Evolutionary conservation across 768 basidiomycete genomes (phyloP).

Genomic region (Rickenella mellea): DNA sequence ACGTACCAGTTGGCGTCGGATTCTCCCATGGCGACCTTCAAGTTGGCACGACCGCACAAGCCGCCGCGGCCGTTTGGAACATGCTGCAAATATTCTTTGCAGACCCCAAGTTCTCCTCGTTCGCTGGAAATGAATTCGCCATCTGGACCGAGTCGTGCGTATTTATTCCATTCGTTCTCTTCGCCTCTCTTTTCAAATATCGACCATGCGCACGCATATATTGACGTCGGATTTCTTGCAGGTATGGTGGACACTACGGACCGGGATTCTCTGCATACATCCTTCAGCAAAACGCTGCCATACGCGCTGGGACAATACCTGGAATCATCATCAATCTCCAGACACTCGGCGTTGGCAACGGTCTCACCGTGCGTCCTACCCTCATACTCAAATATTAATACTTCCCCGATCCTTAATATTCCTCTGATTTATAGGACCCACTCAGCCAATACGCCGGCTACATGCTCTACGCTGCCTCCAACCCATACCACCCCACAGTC

Average conservation of each 20-base stretch:
- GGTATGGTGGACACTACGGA: slow-evolving; percentile 31
- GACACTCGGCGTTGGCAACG: slow-evolving; percentile 53
- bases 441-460: slow-evolving; percentile 51
- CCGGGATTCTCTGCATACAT: slow-evolving; percentile 34
- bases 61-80: slow-evolving; percentile 49
- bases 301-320: slow-evolving; percentile 31
- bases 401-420: too few relatives aligned
- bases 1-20: slow-evolving; percentile 35
- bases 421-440: slow-evolving; percentile 11
- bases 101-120: slow-evolving; percentile 43
- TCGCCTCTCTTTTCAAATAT: neutral
- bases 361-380: slow-evolving; percentile 38
- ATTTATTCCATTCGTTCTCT: neutral
- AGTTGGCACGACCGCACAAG: slow-evolving; percentile 42
- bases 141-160: slow-evolving; percentile 56
- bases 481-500: slow-evolving; percentile 49
- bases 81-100: slow-evolving; percentile 56
- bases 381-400: neutral
- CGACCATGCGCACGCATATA: slow-evolving; percentile 11
- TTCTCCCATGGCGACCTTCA: slow-evolving; percentile 46
- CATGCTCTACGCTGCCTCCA: slow-evolving; percentile 42
- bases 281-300: slow-evolving; percentile 49
- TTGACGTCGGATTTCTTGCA: slow-evolving; percentile 1
- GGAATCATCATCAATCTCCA: slow-evolving; percentile 50
- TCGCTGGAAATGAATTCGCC: slow-evolving; percentile 35